phyloP scores from a whole-genome alignment of 192 early-diverging fungal species.

The Backusella tuberculispora region DNA sequence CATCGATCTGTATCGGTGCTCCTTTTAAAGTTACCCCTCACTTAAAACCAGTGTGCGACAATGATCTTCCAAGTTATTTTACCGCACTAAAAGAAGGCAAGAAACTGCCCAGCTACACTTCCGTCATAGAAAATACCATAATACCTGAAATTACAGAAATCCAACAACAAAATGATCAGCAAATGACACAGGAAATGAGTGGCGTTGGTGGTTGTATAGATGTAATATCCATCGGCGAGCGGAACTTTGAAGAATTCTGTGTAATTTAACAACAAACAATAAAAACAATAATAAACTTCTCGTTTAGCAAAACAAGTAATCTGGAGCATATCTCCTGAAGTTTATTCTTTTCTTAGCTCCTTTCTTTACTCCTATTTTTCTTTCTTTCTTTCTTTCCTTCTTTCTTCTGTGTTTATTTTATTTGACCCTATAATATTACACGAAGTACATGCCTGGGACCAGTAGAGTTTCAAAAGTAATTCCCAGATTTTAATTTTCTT shows the following conservation, averaged over 20 bases:
- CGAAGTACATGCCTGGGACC: not conserved
- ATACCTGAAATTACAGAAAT: not conserved
- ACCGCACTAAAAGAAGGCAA: not conserved
- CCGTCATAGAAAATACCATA: too few relatives aligned
- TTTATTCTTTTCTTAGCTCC: not conserved
- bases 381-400: not conserved
- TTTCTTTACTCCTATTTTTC: constrained; percentile 11
- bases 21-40: constrained; percentile 9
- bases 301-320: not conserved
- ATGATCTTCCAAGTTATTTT: not conserved
- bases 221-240: not conserved
- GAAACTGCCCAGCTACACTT: not conserved
- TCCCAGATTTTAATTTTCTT: constrained; percentile 5
- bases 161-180: not conserved
- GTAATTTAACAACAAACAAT: constrained; percentile 11
- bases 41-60: not conserved
- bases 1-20: constrained; percentile 26
- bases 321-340: constrained; percentile 11
- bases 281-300: not conserved
- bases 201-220: not conserved
- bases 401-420: constrained; percentile 5
- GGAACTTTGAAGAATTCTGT: not conserved
- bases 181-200: not conserved
- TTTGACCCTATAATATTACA: constrained; percentile 7
- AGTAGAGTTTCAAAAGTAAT: constrained; percentile 13